Conservation (phyloP, 306 rosid species). For the Dalbergia cochinchinensis region DNA sequence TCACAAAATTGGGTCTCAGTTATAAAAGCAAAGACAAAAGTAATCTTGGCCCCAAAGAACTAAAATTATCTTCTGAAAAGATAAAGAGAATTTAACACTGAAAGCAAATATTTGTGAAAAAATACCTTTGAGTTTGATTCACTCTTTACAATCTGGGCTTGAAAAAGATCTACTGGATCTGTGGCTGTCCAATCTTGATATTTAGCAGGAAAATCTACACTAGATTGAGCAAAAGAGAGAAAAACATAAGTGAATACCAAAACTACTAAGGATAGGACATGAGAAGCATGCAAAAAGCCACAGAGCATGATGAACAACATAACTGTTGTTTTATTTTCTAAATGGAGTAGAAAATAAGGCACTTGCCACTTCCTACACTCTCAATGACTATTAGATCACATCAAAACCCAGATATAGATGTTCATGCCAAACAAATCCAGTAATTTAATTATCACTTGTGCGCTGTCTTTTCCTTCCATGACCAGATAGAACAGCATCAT, state of each 20-base stretch:
- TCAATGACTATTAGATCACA: slow-evolving; percentile 7
- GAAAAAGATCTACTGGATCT: slow-evolving; percentile 87
- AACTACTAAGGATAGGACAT: slow-evolving; percentile 42
- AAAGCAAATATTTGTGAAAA: slow-evolving; percentile 36
- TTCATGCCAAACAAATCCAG: slow-evolving; percentile 35
- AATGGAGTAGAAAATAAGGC: slow-evolving; percentile 7
- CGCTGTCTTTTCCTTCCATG: slow-evolving; percentile 36
- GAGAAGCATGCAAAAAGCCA: slow-evolving; percentile 12
- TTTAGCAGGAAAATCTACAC: slow-evolving; percentile 87
- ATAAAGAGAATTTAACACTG: slow-evolving; percentile 17
- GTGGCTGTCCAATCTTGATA: slow-evolving; percentile 88
- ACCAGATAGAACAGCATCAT: slow-evolving; percentile 28
- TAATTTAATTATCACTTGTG: slow-evolving; percentile 15
- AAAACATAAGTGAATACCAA: slow-evolving; percentile 44
- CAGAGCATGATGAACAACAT: slow-evolving; percentile 32
- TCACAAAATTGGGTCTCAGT: slow-evolving; percentile 11
- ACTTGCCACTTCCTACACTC: slow-evolving; percentile 27
- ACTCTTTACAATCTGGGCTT: slow-evolving; percentile 73
- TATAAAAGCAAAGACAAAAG: slow-evolving; percentile 27
- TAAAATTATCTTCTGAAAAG: slow-evolving; percentile 30
- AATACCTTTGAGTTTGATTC: slow-evolving; percentile 95
- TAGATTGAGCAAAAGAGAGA: slow-evolving; percentile 61
- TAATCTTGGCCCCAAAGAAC: slow-evolving; percentile 13
- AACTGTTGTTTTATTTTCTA: slow-evolving; percentile 1
- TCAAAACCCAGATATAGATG: slow-evolving; percentile 10